Base-by-base conservation (phyloP, 371 early-diverging fungal species). In the Entomophthora muscae region DNA sequence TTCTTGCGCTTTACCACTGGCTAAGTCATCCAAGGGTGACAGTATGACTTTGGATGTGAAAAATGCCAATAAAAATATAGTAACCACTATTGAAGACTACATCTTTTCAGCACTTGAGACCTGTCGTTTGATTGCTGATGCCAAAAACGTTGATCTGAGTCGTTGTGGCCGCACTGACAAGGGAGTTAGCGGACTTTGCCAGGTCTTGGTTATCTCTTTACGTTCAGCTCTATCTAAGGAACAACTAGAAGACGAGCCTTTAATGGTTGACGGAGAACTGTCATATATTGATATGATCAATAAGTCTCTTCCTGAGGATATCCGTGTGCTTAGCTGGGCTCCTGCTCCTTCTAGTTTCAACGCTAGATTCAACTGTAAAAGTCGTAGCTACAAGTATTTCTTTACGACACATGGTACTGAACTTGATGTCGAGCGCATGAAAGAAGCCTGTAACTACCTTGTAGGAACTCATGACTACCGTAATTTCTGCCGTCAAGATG, bases 161-260 rank as follows among this genome's bases (percentile, higher is more conserved):
- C 79, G 91, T 27, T 93, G 94, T 71, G 95, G 98, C 28, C 76
- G 98, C 26, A 98, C 98, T 0, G 98, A 98, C 71, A 85, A 87
- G 59, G 98, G 98, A 0, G 98, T 98, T 17, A 90, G 90, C 67
- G 90, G 90, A 1, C 76, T 93, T 55, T 90, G 86, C 1, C 95
- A 97, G 68, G 93, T 95, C 0, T 75, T 94, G n/a, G 80, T 86
- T 3, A 65, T 95, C 52, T 57, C 65, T 61, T 32, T 63, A 54
- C 1, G 68, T 55, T 65, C 62, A 32, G 58, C 63, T 0, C 53
- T 78, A 33, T 74, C 75, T 0, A 61, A 66, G 23, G 77, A 74
- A 57, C 73, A 74, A 2, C 63, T 56, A 57, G 68, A 66, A 13
- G 72, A 71, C 27, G 65, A 71, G 52, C 76, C 63, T 5, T 12